Evolutionary conservation across 2,329 filamentous ascomycete genomes (phyloP), one percentile per base, ranked within the genome.

Genomic region (Aotearoamyces nothofagi): DNA sequence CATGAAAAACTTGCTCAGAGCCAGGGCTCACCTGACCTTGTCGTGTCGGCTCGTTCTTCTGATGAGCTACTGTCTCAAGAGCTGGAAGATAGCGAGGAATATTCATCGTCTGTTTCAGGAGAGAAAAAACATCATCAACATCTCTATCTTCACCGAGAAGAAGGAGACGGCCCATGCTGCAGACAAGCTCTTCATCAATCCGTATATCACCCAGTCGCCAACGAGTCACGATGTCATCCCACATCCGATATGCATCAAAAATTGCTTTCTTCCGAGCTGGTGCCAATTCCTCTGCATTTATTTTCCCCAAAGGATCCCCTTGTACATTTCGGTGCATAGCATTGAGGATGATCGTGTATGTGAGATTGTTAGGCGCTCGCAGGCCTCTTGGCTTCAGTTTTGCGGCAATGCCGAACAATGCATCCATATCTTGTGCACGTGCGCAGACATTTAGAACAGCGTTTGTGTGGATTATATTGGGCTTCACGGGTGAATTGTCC

Each of bases 391-490:
- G 65, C 10, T 84, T 77, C 33, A 87, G 64, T 17, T 74, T 71
- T n/a, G 70, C 65, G 24, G 76, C 69, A 38, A 94, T 65, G 31
- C 67, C 66, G 62, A 90, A 92, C 40, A 96, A 57, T 10, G 75
- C 69, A 40, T 93, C 83, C 51, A 92, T 63, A 46, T 94, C 77
- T 9, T 62, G 51, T 4, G 79, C 76, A 33, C 70, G 65, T 26
- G 76, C 68, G 49, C 86, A 96, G 6, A 90, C 78, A 33, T 75
- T 72, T 24, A 98, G 58, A n/a, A 84, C 70, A 7, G 86, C 81
- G 49, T 98, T 98, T 37, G 81, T 72, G 46, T 96, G 90, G 32
- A 82, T 78, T 19, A 76, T 78, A 40, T 74, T 80, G 10, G 80
- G 78, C 38, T 73, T 63, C 28, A 92, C 60, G 5, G 63, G 60